Evolutionary conservation across 2,329 filamentous ascomycete genomes (phyloP).

Genomic region (Monosporascus cannonballus): DNA sequence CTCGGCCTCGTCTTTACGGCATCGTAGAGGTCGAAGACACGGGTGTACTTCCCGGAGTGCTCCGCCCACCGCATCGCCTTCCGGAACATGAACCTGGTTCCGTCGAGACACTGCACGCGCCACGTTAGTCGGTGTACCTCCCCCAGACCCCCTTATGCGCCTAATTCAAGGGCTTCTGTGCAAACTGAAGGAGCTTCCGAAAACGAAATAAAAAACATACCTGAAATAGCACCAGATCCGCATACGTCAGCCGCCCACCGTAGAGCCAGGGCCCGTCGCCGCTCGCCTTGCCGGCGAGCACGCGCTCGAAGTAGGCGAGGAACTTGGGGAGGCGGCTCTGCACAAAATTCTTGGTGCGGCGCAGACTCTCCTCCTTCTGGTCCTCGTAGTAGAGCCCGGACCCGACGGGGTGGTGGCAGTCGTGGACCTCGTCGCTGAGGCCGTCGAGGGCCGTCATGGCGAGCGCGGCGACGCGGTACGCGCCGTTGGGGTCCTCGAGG

Average conservation of each 20-base stretch:
- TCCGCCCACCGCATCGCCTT: conserved; percentile 54
- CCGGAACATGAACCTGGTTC: conserved; percentile 61
- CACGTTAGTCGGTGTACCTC: neutral
- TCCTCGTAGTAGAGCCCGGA: conserved; percentile 62
- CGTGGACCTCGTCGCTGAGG: conserved; percentile 65
- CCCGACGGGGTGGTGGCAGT: conserved; percentile 68
- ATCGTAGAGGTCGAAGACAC: conserved; percentile 59
- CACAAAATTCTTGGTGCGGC: conserved; percentile 51
- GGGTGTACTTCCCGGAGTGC: conserved; percentile 48
- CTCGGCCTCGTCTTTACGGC: conserved; percentile 56
- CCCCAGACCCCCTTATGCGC: no score
- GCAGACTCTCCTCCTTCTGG: conserved; percentile 61
- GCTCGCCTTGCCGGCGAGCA: conserved; percentile 51
- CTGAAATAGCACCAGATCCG: conserved; percentile 69
- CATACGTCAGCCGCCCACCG: conserved; percentile 59
- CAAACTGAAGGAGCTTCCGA: no score
- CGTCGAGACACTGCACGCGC: conserved; percentile 43
- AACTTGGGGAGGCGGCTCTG: conserved; percentile 64
- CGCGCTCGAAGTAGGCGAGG: conserved; percentile 62
- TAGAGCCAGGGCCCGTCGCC: conserved; percentile 60
- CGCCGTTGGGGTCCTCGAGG: conserved; percentile 34
- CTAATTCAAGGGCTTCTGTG: no score
- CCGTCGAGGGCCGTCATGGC: conserved; percentile 65
- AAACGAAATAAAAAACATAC: conserved; percentile 29
- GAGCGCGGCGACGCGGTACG: conserved; percentile 57